Base-by-base conservation (phyloP, 257 asterid genomes). In the Nicotiana otophora region DNA sequence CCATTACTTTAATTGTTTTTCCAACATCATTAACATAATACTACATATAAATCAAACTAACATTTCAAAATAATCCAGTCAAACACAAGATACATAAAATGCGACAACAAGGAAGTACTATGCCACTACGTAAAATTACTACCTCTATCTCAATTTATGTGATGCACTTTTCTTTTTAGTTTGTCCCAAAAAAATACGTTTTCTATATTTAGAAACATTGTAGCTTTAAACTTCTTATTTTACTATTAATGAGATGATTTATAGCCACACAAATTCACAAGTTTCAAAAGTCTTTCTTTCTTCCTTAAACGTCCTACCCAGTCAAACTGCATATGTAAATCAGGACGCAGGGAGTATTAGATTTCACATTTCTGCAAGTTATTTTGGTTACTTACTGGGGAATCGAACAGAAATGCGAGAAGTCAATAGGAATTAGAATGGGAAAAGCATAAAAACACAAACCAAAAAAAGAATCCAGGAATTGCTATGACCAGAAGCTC, bases 391-490 rank as follows among this genome's bases (percentile, higher is more conserved):
- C 51, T 62, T 46, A 57, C 54, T 82, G 33, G 33, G 78, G 10
- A 31, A 70, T 65, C 16, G 8, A 20, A 30, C 80, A 31, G 17
- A 66, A 65, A 65, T 23, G 8, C 28, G 66, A 5, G 48, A 68
- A 57, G 54, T 6, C 23, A 68, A 72, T 5, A 10, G 16, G 61
- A 63, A 14, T 33, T 58, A 39, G 51, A 23, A 69, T 69, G 31
- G 61, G 39, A 55, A 39, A n/a, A 69, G 54, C 70, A 80, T 23
- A 58, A 69, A 69, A 11, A 51, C 20, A 85, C 90, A 82, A 64
- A 91, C 97, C 93, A 92, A 81, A 88, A 80, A 65, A 70, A 87
- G 69, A 77, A 82, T 84, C 97, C 93, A 91, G 46, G 86, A 84
- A 36, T 64, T 48, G 33, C 9, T 51, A 51, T 75, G 63, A 51